A percentile compares a stretch with the other conserved stretches of the same genome.
phyloP scores from a whole-genome alignment of 169 alveolate species.

The Ichthyophthirius multifiliis region DNA sequence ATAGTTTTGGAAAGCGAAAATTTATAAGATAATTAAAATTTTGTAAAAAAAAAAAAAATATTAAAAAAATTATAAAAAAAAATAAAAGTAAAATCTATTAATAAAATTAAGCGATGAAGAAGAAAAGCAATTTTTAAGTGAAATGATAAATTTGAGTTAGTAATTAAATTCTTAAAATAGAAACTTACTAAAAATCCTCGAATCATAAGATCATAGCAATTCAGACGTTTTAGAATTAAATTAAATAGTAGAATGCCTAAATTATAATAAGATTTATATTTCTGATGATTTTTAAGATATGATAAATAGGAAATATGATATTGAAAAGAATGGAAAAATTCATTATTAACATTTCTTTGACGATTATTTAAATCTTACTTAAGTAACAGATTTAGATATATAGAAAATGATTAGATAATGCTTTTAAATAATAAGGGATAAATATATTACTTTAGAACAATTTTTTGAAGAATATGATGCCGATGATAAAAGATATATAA shows the following conservation, averaged over 20 bases:
- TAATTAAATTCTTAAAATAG: background rate
- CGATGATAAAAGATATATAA: background rate
- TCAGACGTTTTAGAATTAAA: background rate
- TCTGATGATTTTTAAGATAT: background rate
- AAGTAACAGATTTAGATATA: background rate
- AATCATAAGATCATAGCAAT: background rate
- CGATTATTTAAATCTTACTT: background rate
- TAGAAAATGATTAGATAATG: background rate
- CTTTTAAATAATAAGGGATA: background rate
- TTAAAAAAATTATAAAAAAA: background rate
- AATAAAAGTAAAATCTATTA: background rate
- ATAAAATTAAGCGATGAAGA: background rate
- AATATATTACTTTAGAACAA: background rate
- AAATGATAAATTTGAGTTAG: background rate
- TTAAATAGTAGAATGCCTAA: background rate
- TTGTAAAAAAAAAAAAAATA: background rate
- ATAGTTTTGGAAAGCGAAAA: too few relatives aligned
- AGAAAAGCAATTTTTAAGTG: background rate
- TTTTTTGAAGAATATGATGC: background rate
- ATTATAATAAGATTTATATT: background rate
- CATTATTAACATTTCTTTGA: background rate
- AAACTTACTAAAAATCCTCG: background rate
- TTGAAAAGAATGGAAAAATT: background rate
- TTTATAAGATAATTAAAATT: background rate
- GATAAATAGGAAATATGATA: background rate